Evolutionary conservation across 2,329 filamentous ascomycete species (phyloP).

Genomic region (Sclerotinia nivalis): DNA sequence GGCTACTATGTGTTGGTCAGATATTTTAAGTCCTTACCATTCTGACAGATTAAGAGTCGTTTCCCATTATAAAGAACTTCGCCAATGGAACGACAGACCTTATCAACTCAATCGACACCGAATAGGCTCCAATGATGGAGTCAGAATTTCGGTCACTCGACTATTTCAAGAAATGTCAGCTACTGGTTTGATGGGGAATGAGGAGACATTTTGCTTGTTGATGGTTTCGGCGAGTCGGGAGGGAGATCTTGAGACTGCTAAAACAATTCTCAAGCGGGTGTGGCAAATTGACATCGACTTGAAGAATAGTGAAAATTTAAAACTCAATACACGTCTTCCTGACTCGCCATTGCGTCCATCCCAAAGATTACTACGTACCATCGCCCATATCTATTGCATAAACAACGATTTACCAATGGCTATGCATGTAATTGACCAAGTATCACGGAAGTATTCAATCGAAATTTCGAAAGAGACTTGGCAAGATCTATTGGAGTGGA

Average conservation of each 20-base stretch:
- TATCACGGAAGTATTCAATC: conserved; percentile 62
- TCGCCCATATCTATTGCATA: conserved; percentile 69
- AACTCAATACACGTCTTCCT: conserved; percentile 42
- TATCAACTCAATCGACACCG: conserved; percentile 33
- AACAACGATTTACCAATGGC: conserved; percentile 63
- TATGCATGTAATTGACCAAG: conserved; percentile 59
- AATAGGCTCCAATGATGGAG: conserved; percentile 28
- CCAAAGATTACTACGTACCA: conserved; percentile 57
- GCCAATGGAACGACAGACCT: conserved; percentile 29
- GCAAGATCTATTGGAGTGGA: conserved; percentile 67
- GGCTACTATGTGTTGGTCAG: conserved; percentile 51
- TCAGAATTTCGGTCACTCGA: conserved; percentile 28
- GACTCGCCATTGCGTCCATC: conserved; percentile 61
- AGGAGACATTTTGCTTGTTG: conserved; percentile 54
- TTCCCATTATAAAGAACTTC: conserved; percentile 35
- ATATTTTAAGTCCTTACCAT: conserved; percentile 44
- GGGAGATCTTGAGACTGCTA: conserved; percentile 50
- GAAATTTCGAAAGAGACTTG: conserved; percentile 59
- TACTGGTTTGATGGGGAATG: conserved; percentile 48
- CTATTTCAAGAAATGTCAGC: conserved; percentile 52
- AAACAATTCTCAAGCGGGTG: conserved; percentile 50
- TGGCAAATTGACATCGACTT: conserved; percentile 51
- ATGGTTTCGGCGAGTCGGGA: conserved; percentile 55
- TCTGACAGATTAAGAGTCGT: conserved; percentile 41
- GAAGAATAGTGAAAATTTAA: conserved; percentile 23